phyloP scores from a whole-genome alignment of 2,329 filamentous ascomycete genomes.

The Orbilia ellipsospora region DNA sequence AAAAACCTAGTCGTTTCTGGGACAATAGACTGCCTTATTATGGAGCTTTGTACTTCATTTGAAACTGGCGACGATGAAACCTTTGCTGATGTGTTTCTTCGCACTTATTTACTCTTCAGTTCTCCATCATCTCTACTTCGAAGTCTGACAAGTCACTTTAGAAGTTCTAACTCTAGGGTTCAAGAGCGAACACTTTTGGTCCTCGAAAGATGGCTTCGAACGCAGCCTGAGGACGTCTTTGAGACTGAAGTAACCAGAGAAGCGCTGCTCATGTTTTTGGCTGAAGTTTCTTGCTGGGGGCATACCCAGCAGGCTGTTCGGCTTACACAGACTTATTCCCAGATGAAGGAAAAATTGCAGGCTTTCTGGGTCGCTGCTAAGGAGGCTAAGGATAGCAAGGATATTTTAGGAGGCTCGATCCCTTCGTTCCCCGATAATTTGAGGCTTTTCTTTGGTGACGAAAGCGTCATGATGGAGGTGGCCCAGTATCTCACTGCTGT shows the following conservation, averaged over 20 bases:
- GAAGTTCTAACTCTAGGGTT: slow-evolving; percentile 29
- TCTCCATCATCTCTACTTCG: slow-evolving; percentile 35
- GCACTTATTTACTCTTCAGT: slow-evolving; percentile 29
- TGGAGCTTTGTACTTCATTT: slow-evolving; percentile 49
- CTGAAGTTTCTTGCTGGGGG: slow-evolving; percentile 45
- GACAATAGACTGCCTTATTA: slow-evolving; percentile 46
- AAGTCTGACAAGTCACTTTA: slow-evolving; percentile 33
- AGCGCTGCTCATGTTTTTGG: slow-evolving; percentile 46
- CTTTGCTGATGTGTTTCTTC: slow-evolving; percentile 42
- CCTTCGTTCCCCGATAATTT: slow-evolving; percentile 46
- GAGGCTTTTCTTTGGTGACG: slow-evolving; percentile 48
- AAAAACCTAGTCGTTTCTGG: slow-evolving; percentile 52
- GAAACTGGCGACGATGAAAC: slow-evolving; percentile 49
- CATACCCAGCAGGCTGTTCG: slow-evolving; percentile 33
- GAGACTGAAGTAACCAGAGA: slow-evolving; percentile 39
- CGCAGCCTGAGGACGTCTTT: slow-evolving; percentile 47
- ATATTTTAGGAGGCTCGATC: background rate
- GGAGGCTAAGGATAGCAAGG: slow-evolving; percentile 19
- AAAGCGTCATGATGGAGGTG: slow-evolving; percentile 46
- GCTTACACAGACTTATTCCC: slow-evolving; percentile 42
- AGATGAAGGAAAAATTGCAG: slow-evolving; percentile 46
- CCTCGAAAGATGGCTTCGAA: slow-evolving; percentile 44
- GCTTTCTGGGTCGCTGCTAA: slow-evolving; percentile 24
- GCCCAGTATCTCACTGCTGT: slow-evolving; percentile 52
- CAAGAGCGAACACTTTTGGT: slow-evolving; percentile 46